Percentiles rank a stretch among this genome's conserved stretches.
Conservation (phyloP, 192 early-diverging fungal species). For the Umbelopsis isabellina region DNA sequence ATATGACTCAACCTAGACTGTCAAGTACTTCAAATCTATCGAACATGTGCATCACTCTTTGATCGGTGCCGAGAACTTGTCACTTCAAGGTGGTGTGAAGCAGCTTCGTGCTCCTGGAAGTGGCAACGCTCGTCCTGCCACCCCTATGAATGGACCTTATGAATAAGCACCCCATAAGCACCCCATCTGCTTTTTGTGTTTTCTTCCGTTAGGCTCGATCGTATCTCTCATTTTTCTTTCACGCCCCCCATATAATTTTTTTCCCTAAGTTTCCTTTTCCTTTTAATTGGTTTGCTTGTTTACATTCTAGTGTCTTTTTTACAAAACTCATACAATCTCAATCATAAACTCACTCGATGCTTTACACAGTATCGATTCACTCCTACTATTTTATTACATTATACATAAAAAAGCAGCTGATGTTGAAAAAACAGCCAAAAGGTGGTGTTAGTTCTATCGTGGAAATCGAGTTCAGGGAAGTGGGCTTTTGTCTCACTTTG, state of each 20-base stretch:
- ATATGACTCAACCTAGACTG: slow-evolving; percentile 49
- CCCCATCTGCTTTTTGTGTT: too few relatives aligned
- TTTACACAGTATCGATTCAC: background rate
- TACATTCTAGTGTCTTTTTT: background rate
- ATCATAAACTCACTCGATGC: slow-evolving; percentile 14
- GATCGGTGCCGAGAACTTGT: slow-evolving; percentile 71
- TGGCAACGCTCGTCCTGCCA: slow-evolving; percentile 22
- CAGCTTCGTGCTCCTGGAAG: slow-evolving; percentile 20
- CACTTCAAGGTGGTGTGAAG: slow-evolving; percentile 59
- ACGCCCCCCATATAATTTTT: background rate
- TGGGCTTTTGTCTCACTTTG: slow-evolving; percentile 8
- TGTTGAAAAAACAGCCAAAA: background rate
- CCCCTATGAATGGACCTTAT: slow-evolving; percentile 22
- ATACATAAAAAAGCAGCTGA: slow-evolving; percentile 20
- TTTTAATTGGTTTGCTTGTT: slow-evolving; percentile 7
- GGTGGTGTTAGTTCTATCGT: background rate
- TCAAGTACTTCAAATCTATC: slow-evolving; percentile 86
- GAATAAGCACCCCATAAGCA: slow-evolving; percentile 13
- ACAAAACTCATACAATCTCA: background rate
- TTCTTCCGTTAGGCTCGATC: background rate
- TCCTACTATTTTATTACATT: background rate
- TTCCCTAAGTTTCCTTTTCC: background rate
- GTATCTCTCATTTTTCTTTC: slow-evolving; percentile 9
- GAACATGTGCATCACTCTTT: slow-evolving; percentile 77
- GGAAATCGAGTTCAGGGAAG: background rate